Conservation (phyloP, 2,329 filamentous ascomycete species). For the Elsinoe australis region DNA sequence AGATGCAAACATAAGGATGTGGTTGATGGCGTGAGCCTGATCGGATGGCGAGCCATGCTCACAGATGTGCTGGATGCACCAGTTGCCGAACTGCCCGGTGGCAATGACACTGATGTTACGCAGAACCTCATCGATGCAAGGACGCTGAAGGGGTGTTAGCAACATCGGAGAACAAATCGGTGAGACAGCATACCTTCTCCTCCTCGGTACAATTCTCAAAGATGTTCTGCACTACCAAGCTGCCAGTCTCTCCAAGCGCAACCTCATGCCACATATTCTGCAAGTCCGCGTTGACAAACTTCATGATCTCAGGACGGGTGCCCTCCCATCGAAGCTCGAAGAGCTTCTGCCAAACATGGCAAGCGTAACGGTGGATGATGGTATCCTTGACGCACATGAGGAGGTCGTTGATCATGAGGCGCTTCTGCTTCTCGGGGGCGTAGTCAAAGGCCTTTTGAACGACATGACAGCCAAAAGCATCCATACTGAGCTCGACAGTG, state of each 20-base stretch:
- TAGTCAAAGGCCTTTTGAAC: constrained; percentile 98
- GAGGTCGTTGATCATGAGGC: constrained; percentile 96
- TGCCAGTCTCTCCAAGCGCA: constrained; percentile 91
- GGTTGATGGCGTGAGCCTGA: constrained; percentile 86
- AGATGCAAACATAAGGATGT: constrained; percentile 85
- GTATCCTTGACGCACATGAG: constrained; percentile 93
- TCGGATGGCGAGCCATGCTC: constrained; percentile 89
- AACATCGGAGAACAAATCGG: constrained; percentile 2
- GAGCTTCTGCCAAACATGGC: constrained; percentile 98
- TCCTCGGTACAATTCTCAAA: constrained; percentile 99
- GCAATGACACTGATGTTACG: constrained; percentile 92
- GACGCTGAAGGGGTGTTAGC: constrained; percentile 55
- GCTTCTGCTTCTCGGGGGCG: constrained; percentile 95
- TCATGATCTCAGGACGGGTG: constrained; percentile 95
- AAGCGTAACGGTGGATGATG: constrained; percentile 96
- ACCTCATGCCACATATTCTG: constrained; percentile 98
- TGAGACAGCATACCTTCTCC: constrained; percentile 65
- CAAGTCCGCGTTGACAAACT: constrained; percentile 90
- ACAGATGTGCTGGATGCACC: constrained; percentile 99
- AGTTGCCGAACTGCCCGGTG: constrained; percentile 97
- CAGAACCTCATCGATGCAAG: constrained; percentile 93
- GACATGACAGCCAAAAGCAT: constrained; percentile 96
- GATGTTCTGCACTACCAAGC: constrained; percentile 97
- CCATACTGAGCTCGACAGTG: constrained; percentile 91
- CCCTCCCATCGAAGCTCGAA: constrained; percentile 96